phyloP scores from a whole-genome alignment of 345 rosid species.

The Dovyalis caffra region DNA sequence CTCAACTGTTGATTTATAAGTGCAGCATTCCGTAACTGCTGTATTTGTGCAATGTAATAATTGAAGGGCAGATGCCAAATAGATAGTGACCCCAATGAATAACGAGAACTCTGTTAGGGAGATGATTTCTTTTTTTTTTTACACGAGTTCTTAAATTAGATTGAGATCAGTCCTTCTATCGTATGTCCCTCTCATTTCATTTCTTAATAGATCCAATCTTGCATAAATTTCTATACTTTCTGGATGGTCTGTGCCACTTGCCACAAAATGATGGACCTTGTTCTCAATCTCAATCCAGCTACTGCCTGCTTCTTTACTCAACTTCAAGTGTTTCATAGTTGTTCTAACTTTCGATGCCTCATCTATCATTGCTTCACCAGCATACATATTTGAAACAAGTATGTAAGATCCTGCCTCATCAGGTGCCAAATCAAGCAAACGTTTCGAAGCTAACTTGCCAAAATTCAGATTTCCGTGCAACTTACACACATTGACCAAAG shows the following conservation, averaged over 20 bases:
- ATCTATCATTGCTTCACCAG: conserved; percentile 18
- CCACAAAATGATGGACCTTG: conserved; percentile 27
- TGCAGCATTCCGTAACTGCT: neutral
- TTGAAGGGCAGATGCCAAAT: conserved; percentile 3
- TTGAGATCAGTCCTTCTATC: conserved; percentile 8
- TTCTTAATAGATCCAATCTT: conserved; percentile 22
- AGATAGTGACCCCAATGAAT: neutral
- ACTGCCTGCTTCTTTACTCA: conserved; percentile 30
- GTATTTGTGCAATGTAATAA: neutral
- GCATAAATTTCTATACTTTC: conserved; percentile 34
- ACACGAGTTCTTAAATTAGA: conserved; percentile 9
- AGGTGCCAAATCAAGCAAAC: conserved; percentile 33
- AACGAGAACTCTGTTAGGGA: neutral
- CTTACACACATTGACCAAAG: conserved; percentile 29
- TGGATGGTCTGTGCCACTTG: conserved; percentile 28
- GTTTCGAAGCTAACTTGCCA: conserved; percentile 26
- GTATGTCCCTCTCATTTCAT: conserved; percentile 21
- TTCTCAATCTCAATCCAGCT: conserved; percentile 41
- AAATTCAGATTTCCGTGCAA: conserved; percentile 18
- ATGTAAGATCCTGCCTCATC: conserved; percentile 32
- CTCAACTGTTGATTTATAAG: neutral
- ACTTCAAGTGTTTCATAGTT: conserved; percentile 31
- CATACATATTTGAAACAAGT: conserved; percentile 34
- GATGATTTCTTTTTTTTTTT: neutral
- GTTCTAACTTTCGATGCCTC: conserved; percentile 31